These are phyloP conservation scores for Fusarium poae DNA, from an alignment of 2,329 filamentous ascomycete genomes.

Conservation along the genomic window DNA sequence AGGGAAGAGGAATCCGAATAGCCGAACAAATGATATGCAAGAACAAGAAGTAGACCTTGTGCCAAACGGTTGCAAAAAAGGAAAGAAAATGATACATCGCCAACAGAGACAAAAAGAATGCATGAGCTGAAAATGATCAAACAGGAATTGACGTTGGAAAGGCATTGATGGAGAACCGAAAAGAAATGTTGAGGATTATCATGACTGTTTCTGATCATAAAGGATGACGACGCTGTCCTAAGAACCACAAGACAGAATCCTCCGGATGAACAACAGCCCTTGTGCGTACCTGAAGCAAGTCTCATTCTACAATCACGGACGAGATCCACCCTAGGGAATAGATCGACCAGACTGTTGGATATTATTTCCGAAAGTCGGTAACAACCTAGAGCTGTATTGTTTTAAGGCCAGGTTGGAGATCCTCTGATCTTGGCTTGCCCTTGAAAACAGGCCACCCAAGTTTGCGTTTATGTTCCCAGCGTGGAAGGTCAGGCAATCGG, in stretches of 20 bases:
- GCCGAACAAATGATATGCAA: background rate
- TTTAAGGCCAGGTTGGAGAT: conserved; percentile 1
- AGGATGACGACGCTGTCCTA: background rate
- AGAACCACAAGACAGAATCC: background rate
- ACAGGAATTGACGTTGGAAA: background rate
- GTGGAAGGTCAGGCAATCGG: background rate
- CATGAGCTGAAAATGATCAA: background rate
- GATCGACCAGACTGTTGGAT: conserved; percentile 14
- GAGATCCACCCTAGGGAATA: background rate
- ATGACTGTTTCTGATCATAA: background rate
- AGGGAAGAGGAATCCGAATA: background rate
- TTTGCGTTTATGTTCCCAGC: background rate
- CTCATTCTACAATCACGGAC: conserved; percentile 10
- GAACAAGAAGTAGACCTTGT: too few species aligned
- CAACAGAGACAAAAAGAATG: background rate
- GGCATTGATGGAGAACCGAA: background rate
- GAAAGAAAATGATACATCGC: conserved; percentile 18
- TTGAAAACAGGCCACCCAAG: background rate
- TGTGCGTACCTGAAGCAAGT: conserved; percentile 1
- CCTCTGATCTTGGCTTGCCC: conserved; percentile 4
- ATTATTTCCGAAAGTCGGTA: background rate
- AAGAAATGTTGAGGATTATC: background rate
- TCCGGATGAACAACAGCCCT: conserved; percentile 4
- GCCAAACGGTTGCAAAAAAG: background rate
- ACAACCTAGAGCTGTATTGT: background rate